A percentile compares a stretch with the other conserved stretches of the same genome.
Conservation (phyloP, 2,329 filamentous ascomycete species). For the Aaosphaeria arxii region DNA sequence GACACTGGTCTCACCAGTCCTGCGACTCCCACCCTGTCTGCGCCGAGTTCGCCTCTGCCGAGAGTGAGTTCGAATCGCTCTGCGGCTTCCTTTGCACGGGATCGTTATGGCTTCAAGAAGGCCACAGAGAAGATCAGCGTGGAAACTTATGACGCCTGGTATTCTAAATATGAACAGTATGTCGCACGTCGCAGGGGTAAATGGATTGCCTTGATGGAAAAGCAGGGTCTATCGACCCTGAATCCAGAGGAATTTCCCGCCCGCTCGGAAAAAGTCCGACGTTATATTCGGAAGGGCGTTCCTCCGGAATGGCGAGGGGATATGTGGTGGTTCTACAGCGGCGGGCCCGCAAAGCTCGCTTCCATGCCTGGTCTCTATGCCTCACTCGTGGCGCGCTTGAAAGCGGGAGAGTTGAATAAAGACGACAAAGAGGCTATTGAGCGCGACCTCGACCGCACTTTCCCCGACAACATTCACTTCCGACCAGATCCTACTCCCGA, state of each 20-base stretch:
- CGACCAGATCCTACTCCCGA: conserved; percentile 57
- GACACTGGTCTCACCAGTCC: neutral
- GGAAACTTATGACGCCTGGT: conserved; percentile 80
- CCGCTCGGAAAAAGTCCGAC: conserved; percentile 77
- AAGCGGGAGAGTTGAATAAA: conserved; percentile 59
- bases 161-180: conserved; percentile 70
- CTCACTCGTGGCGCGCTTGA: conserved; percentile 64
- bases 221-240: conserved; percentile 69
- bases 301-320: conserved; percentile 92
- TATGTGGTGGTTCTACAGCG: conserved; percentile 96
- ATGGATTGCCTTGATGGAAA: conserved; percentile 75
- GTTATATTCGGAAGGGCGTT: conserved; percentile 89
- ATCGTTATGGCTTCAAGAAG: conserved; percentile 92
- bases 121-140: conserved; percentile 73
- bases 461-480: conserved; percentile 90
- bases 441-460: conserved; percentile 87
- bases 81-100: conserved; percentile 50
- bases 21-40: neutral
- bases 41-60: neutral
- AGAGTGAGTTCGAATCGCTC: conserved; percentile 9
- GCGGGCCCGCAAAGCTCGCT: conserved; percentile 74
- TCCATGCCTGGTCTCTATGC: conserved; percentile 67
- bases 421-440: conserved; percentile 89
- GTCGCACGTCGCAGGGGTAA: conserved; percentile 73
- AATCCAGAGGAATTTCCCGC: conserved; percentile 75